phyloP scores from a whole-genome alignment of 768 basidiomycete species.

The Lactarius trivialis region DNA sequence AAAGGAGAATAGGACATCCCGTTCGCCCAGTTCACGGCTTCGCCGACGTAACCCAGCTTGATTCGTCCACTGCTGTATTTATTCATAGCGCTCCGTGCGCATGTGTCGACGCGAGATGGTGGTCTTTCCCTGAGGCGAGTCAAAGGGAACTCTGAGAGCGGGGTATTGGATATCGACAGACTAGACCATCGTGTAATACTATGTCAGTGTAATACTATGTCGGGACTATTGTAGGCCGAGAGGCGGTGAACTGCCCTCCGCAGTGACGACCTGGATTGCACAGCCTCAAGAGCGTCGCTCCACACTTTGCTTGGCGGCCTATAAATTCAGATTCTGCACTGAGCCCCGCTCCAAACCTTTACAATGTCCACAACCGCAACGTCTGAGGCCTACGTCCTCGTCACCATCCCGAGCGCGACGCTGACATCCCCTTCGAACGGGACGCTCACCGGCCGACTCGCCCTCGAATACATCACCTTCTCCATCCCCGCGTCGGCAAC shows the following conservation, averaged over 20 bases:
- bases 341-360: neutral
- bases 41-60: constrained; percentile 10
- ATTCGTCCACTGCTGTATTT: neutral
- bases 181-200: neutral
- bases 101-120: neutral
- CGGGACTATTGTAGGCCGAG: no score
- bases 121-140: neutral
- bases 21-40: neutral
- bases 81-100: neutral
- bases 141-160: neutral
- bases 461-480: constrained; percentile 20
- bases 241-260: no score
- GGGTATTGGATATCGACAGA: no score
- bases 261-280: neutral
- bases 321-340: neutral
- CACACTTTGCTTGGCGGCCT: neutral
- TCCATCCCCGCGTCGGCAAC: neutral
- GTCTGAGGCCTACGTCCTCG: constrained; percentile 17
- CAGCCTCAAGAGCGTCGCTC: neutral
- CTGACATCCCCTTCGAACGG: constrained; percentile 11
- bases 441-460: constrained; percentile 15
- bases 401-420: constrained; percentile 18
- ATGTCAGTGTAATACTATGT: no score
- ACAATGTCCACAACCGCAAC: neutral
- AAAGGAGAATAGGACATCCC: constrained; percentile 1